Percentiles rank a stretch among this genome's conserved stretches.
These are phyloP conservation scores for Pinus tabuliformis DNA, from an alignment of 75 land plant genomes.

Conservation along the genomic window DNA sequence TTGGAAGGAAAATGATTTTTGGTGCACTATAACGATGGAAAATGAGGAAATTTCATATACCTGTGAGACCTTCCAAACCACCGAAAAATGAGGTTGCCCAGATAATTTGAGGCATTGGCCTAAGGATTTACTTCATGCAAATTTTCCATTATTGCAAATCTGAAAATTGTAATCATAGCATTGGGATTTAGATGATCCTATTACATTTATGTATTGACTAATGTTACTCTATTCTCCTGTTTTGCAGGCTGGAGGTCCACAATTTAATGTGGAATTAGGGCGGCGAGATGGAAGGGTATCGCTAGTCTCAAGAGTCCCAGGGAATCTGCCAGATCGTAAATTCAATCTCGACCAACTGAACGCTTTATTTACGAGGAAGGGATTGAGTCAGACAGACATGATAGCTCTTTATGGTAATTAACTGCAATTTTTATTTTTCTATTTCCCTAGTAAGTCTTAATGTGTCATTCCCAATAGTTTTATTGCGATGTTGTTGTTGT, in stretches of 20 bases:
- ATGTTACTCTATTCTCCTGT: background rate
- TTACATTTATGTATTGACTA: too few relatives aligned
- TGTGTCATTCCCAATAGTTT: too few relatives aligned
- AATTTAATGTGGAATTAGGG: constrained; percentile 55
- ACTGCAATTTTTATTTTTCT: background rate
- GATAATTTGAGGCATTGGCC: too few relatives aligned
- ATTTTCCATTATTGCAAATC: background rate
- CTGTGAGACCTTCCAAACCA: too few relatives aligned
- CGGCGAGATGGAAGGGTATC: constrained; percentile 69
- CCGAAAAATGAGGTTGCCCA: too few relatives aligned
- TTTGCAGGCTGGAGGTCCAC: constrained; percentile 64
- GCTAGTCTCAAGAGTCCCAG: constrained; percentile 35
- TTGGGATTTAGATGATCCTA: too few relatives aligned
- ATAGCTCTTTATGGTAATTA: constrained; percentile 53
- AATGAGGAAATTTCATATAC: too few relatives aligned
- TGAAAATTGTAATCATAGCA: background rate
- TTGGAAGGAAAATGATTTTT: too few relatives aligned
- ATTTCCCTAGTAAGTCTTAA: background rate
- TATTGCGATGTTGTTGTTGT: too few relatives aligned
- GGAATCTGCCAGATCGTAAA: constrained; percentile 55
- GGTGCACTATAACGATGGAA: too few relatives aligned
- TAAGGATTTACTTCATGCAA: background rate
- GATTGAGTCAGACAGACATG: constrained; percentile 61
- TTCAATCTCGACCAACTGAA: constrained; percentile 50
- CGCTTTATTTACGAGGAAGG: constrained; percentile 35